Evolutionary conservation across 805 yeast genomes (phyloP), one percentile per base, ranked within the genome.

Genomic region (Saccharomycopsis sp.): DNA sequence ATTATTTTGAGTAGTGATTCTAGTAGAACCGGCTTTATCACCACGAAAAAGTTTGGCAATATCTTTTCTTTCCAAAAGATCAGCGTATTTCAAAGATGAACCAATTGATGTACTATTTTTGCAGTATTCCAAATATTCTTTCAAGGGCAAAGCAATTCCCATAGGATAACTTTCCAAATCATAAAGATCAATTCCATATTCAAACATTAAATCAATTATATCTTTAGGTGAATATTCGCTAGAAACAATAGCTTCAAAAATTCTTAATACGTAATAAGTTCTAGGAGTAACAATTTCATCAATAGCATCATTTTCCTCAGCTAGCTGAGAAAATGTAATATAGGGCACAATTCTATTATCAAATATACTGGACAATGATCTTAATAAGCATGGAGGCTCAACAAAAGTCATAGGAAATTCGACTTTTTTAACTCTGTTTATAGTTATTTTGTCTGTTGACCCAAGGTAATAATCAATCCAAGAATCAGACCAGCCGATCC

Each of bases 401-500:
- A n/a, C n/a, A 1, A 61, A 55, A 3, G 66, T 62, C 3, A 79
- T 48, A 12, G 49, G 75, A n/a, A 26, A 47, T 15, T 38, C 9
- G 1, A n/a, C 17, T 13, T 21, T 26, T 21, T 20, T 38, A 25
- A 40, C 19, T 23, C 36, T 41, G 17, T 31, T 18, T 31, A 8
- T 17, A 23, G 10, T 30, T 6, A 14, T 42, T 12, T 13, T n/a
- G 57, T 1, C 55, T 51, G 14, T 39, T 5, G 63, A 62, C 2
- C 59, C 49, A 49, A 57, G 60, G 53, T 87, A 85, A 49, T 74
- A 76, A 1, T 57, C 50, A 18, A 60, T 54, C 95, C 95, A 83
- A 0, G 51, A 43, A 1, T 66, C 74, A 9, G 78, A 71, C 94
- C 95, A 83, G 4, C 82, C 76, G 74, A 79, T 72, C 77, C 84